phyloP scores from a whole-genome alignment of 106 monocot species.

The Apostasia shenzhenica region DNA sequence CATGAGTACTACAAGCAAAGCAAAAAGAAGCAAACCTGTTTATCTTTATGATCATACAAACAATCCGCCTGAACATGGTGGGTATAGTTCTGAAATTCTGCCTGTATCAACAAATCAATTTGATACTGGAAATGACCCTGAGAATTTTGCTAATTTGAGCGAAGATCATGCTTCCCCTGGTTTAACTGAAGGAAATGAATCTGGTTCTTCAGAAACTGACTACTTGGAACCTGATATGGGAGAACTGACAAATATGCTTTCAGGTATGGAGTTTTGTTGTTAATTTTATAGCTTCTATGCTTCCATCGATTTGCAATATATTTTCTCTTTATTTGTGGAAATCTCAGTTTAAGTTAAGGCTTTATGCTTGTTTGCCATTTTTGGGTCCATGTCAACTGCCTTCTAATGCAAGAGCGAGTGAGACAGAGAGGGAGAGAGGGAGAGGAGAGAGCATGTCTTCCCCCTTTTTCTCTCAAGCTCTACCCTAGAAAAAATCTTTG shows the following conservation, averaged over 20 bases:
- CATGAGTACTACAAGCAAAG: constrained; percentile 8
- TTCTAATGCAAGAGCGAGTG: too few relatives aligned
- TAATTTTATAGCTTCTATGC: neutral
- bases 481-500: too few relatives aligned
- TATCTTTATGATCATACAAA: constrained; percentile 33
- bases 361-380: neutral
- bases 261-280: neutral
- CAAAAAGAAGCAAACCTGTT: constrained; percentile 28
- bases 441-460: too few relatives aligned
- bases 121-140: constrained; percentile 16
- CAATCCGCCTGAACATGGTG: constrained; percentile 29
- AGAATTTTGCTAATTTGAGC: constrained; percentile 18
- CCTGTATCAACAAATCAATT: constrained; percentile 20
- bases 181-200: constrained; percentile 8
- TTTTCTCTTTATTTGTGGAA: neutral
- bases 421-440: too few relatives aligned
- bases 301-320: neutral
- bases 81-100: constrained; percentile 40
- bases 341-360: neutral
- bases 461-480: too few relatives aligned
- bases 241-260: neutral
- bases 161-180: constrained; percentile 41
- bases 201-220: constrained; percentile 26
- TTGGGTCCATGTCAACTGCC: neutral
- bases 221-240: constrained; percentile 11